These are phyloP conservation scores for Speleostelium caveatum DNA, from an alignment of 78 protist species.

Conservation along the genomic window DNA sequence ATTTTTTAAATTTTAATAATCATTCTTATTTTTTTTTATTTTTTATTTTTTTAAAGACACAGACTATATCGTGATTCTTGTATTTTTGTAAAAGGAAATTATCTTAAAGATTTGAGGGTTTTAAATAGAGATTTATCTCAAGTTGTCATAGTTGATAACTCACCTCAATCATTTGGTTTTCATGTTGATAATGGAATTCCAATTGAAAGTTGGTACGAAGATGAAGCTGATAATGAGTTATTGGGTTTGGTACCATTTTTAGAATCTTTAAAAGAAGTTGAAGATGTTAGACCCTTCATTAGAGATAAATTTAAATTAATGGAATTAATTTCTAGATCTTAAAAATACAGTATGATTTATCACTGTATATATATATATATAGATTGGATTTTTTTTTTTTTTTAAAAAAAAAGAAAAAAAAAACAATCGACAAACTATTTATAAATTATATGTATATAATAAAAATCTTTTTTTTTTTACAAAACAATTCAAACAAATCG, in stretches of 20 bases:
- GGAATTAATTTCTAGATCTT: no score
- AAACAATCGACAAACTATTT: no score
- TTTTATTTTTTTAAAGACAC: slow-evolving; percentile 13
- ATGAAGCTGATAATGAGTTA: slow-evolving; percentile 81
- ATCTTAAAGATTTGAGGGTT: slow-evolving; percentile 91
- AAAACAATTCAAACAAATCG: no score
- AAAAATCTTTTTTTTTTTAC: no score
- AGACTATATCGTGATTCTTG: slow-evolving; percentile 93
- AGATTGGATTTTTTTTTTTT: no score
- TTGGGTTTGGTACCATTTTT: slow-evolving; percentile 83
- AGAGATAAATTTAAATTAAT: slow-evolving; percentile 54
- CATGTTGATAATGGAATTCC: slow-evolving; percentile 95
- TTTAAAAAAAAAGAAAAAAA: no score
- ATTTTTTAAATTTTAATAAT: background rate
- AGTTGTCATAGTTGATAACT: slow-evolving; percentile 92
- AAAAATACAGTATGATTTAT: no score
- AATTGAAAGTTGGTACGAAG: slow-evolving; percentile 86
- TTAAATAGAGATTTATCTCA: slow-evolving; percentile 89
- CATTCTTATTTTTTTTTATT: background rate
- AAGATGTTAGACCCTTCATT: slow-evolving; percentile 84
- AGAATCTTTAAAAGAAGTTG: slow-evolving; percentile 10
- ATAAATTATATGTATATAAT: no score
- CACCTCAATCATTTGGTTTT: slow-evolving; percentile 93
- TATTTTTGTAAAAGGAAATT: slow-evolving; percentile 87
- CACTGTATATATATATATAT: no score